Evolutionary conservation across 345 rosid species (phyloP), one percentile per base, ranked within the genome.

Genomic region (Fremontodendron californicum): DNA sequence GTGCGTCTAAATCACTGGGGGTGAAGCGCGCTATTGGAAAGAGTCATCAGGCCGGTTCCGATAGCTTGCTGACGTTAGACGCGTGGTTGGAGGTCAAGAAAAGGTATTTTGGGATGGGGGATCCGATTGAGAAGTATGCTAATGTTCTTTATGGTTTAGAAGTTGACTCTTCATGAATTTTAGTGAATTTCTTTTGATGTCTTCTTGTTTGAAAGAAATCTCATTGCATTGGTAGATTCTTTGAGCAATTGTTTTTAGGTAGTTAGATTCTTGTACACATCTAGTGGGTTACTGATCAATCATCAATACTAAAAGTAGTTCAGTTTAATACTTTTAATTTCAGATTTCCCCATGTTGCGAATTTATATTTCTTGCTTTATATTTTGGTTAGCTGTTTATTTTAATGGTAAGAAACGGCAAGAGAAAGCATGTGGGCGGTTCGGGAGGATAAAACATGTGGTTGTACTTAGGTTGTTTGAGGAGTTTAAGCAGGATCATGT

Each of bases 31-130:
- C 83, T 13, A 61, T 77, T 0, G 89, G 89, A 23, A 83, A 83
- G 78, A 77, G 87, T 62, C 89, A 86, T 57, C 89, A 86, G 75
- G 85, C 89, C 12, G 89, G 89, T 15, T 86, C 89, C 7, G 89
- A 86, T 40, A 84, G 89, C 54, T 70, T 86, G 84, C 79, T 84
- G 80, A 86, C 89, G 43, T 77, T 81, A 77, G 85, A 82, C 21
- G 85, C 85, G 7, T 86, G 84, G 51, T 80, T 79, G 33, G 82
- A 78, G 77, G 81, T 86, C 18, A 84, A 83, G 71, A 86, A 82
- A 35, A 71, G 78, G 52, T 83, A 79, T 66, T 82, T 80, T 23
- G 13, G 33, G 4, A 37, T 67, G 0, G 81, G 79, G 1, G 79
- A 76, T 31, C n/a, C n/a, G n/a, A 51, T 73, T 48, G 85, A 80